Base-by-base conservation (phyloP, 2,329 filamentous ascomycete species). In the Pestalotiopsis sp. region DNA sequence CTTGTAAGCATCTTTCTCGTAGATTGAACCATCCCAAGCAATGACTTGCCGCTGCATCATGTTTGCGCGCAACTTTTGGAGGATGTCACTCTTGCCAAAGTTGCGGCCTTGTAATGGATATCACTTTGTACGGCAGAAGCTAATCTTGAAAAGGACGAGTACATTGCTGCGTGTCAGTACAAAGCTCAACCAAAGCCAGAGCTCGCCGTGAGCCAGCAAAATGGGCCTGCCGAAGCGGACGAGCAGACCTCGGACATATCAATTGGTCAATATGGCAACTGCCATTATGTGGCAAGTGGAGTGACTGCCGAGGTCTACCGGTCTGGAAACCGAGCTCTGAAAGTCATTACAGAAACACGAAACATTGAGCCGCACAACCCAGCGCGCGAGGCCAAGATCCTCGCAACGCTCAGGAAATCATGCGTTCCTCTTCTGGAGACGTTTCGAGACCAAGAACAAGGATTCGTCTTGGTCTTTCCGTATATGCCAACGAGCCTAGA, bases 281-380 rank as follows among this genome's bases (percentile, higher is more conserved):
- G 89, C 75, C 79, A 81, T 30, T 84, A 85, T 71, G 75, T 91
- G n/a, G 83, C 84, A 59, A 83, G 83, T 70, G 96, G 96, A 22
- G 83, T 95, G 13, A 96, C 94, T 70, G 96, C 95, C 20, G 88
- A 91, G 66, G 89, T 99, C 64, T 98, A 94, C 81, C 91, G 91
- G 73, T 89, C 89, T 55, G 81, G 77, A 24, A 73, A 80, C 65
- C 81, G 83, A 20, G 96, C 95, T 1, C 83, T 99, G 62, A 99
- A 99, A 77, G 89, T 98, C 68, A 97, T 96, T 44, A 89, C 89
- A 35, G 90, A 93, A 39, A 90, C 90, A 48, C 84, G 86, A 66
- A 89, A 91, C 80, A 86, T 90, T 48, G 89, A 92, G 68, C 96
- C 96, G 10, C 96, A 99, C 79, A 90, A 97, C 76, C 91, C 94